phyloP scores from a whole-genome alignment of 2,329 filamentous ascomycete species.

The Rugonectria rugulosa region DNA sequence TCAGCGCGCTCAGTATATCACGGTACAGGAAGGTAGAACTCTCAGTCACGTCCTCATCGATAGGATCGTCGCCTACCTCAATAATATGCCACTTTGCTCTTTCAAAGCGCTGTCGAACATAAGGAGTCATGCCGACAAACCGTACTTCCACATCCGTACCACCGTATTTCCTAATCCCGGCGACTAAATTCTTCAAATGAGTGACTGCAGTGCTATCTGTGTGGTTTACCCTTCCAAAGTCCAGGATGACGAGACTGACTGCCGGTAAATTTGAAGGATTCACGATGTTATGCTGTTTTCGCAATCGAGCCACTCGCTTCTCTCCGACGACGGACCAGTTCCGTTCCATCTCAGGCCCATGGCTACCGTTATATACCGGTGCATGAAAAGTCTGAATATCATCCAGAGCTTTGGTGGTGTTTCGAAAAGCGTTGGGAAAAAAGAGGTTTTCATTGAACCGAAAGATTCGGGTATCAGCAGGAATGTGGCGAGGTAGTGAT shows the following conservation, averaged over 20 bases:
- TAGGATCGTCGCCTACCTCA: slow-evolving; percentile 16
- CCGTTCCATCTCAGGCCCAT: slow-evolving; percentile 45
- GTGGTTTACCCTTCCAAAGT: slow-evolving; percentile 60
- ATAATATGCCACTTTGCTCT: slow-evolving; percentile 47
- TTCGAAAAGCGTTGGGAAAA: slow-evolving; percentile 66
- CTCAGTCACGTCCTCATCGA: neutral
- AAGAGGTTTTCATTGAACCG: slow-evolving; percentile 64
- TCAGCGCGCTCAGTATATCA: slow-evolving; percentile 23
- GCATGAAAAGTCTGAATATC: slow-evolving; percentile 54
- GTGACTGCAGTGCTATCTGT: slow-evolving; percentile 61
- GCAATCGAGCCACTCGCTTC: slow-evolving; percentile 55
- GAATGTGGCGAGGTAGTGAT: slow-evolving; percentile 41
- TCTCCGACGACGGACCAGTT: slow-evolving; percentile 63
- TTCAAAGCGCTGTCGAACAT: slow-evolving; percentile 49
- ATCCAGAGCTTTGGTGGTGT: slow-evolving; percentile 59
- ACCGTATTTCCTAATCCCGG: slow-evolving; percentile 57
- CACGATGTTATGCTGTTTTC: slow-evolving; percentile 47
- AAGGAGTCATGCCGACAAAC: slow-evolving; percentile 56
- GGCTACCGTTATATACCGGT: slow-evolving; percentile 46
- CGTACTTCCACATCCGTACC: slow-evolving; percentile 55
- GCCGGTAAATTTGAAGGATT: slow-evolving; percentile 43
- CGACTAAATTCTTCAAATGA: slow-evolving; percentile 56
- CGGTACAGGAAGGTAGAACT: slow-evolving; percentile 26
- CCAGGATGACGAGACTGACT: slow-evolving; percentile 58
- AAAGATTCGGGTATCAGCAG: slow-evolving; percentile 62